phyloP scores from a whole-genome alignment of 176 grass and related monocot species.

The Carex cristatella region DNA sequence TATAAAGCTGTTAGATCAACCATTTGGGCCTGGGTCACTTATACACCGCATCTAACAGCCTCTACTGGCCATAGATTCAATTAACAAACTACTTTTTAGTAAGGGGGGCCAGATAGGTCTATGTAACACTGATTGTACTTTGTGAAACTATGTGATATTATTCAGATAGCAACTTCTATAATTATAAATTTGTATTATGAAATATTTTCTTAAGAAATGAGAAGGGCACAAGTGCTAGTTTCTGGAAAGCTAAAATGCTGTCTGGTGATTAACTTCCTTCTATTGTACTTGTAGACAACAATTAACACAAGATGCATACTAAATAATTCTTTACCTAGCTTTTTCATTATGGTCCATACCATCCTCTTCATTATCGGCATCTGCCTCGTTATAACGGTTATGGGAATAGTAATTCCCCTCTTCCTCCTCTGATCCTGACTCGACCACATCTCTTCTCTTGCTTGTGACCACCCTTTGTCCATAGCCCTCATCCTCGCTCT shows the following conservation, averaged over 20 bases:
- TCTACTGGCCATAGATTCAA: background rate
- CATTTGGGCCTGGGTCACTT: background rate
- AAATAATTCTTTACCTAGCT: constrained; percentile 38
- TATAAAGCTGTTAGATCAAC: background rate
- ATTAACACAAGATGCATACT: background rate
- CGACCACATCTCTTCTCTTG: constrained; percentile 64
- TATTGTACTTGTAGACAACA: background rate
- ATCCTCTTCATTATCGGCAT: constrained; percentile 45
- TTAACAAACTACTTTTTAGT: too few relatives aligned
- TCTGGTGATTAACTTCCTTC: constrained; percentile 2
- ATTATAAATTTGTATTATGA: background rate
- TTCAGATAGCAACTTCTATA: background rate
- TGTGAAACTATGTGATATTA: background rate
- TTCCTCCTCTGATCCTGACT: constrained; percentile 75
- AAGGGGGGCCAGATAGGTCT: background rate
- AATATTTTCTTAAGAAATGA: background rate
- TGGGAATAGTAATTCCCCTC: constrained; percentile 63
- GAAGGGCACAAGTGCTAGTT: background rate
- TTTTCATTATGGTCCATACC: constrained; percentile 42
- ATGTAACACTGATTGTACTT: background rate
- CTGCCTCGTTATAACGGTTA: constrained; percentile 18
- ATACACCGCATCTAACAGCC: background rate
- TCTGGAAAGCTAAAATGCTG: background rate
- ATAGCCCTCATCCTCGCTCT: constrained; percentile 70
- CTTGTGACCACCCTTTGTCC: constrained; percentile 58